Evolutionary conservation across 805 yeast species (phyloP), one percentile per base, ranked within the genome.

Genomic region (Yarrowia sp.): DNA sequence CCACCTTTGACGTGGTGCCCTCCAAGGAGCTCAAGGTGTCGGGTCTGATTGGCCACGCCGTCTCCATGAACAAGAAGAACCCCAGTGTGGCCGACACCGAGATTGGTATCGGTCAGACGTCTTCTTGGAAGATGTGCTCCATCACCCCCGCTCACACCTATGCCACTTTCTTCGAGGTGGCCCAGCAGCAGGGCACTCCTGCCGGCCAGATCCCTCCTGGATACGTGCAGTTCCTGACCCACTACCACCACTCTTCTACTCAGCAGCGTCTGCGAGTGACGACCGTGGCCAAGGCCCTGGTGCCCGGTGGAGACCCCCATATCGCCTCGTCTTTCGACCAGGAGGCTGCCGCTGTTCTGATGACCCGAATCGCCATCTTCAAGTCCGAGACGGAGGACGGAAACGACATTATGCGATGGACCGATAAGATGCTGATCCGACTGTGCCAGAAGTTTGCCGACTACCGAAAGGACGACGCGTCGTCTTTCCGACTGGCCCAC

Each of bases 11-110:
- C 71, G 92, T 95, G 57, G 86, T 92, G 65, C 86, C 89, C 68
- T 83, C 87, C 45, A 77, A 83, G 72, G 96, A 92, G 73, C 83
- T 95, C 74, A 93, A 92, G 77, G 85, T 95, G 60, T 86, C 93
- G 58, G 99, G 99, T 64, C 79, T 95, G 65, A 90, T 95, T 74
- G 99, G 99, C 47, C 96, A 92, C 74, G 97, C 96, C 4, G 83
- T 90, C 10, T 86, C 96, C 7, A 78, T 84, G 73, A 71, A 71
- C 69, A 84, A 85, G 66, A 77, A 80, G 67, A 85, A 88, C 68
- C 83, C 87, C 45, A 75, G 83, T 72, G 92, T 95, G 41, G 89
- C 97, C 39, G 99, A 95, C 74, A 84, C 93, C 66, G 97, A 92
- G 76, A 84, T 93, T 67, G 99, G 99, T 68, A 83, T 91, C 69